A percentile compares a stretch with the other conserved stretches of the same genome.
Evolutionary conservation across 208 protist genomes (phyloP).

Genomic region (Crithidia mellificae): DNA sequence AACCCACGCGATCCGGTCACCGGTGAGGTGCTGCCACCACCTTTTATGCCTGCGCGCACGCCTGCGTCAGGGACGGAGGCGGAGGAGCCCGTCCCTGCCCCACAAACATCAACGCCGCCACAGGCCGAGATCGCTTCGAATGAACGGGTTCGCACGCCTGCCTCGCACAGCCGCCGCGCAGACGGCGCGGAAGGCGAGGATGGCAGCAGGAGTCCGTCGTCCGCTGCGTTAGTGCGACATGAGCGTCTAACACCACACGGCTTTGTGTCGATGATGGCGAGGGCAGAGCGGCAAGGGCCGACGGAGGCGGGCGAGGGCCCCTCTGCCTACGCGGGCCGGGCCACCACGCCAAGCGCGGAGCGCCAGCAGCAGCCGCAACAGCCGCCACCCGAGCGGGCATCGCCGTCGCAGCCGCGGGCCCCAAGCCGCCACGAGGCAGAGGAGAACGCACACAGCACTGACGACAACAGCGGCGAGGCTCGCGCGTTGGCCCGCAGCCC

Average conservation of each 20-base stretch:
- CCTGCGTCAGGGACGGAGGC: too few relatives aligned
- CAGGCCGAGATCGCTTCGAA: not conserved
- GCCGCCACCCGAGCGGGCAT: too few relatives aligned
- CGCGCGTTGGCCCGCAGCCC: not conserved
- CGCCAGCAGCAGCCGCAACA: too few relatives aligned
- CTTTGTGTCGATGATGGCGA: constrained; percentile 10
- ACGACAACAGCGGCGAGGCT: not conserved
- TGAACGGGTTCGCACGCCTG: not conserved
- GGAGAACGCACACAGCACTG: not conserved
- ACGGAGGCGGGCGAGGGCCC: not conserved
- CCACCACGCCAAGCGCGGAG: too few relatives aligned
- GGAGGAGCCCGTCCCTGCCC: too few relatives aligned
- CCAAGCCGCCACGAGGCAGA: too few relatives aligned
- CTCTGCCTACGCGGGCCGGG: not conserved
- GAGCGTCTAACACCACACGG: constrained; percentile 10
- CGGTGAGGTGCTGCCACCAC: not conserved
- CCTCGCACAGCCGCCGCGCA: not conserved
- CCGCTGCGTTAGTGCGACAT: not conserved
- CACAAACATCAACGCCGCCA: not conserved
- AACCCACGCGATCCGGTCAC: not conserved
- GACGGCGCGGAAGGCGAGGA: not conserved
- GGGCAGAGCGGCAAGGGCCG: not conserved
- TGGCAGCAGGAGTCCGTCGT: constrained; percentile 1
- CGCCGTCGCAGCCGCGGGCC: too few relatives aligned
- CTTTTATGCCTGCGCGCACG: too few relatives aligned